Conservation (phyloP, 176 grass and related monocot genomes). For the Miscanthus lutarioriparius region DNA sequence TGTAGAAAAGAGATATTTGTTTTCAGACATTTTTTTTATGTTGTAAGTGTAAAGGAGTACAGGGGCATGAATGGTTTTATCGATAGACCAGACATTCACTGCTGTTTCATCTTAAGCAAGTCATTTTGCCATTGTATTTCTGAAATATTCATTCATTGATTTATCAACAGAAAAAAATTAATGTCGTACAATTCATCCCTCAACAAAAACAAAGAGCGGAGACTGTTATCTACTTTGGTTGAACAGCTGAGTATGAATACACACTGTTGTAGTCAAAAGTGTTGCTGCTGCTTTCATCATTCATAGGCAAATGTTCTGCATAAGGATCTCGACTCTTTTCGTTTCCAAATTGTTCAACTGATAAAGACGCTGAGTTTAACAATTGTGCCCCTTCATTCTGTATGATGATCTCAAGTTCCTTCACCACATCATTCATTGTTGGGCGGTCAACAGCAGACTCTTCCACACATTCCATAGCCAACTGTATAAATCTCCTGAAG, state of each 20-base stretch:
- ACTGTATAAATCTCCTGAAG: slow-evolving; percentile 57
- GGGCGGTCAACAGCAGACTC: slow-evolving; percentile 56
- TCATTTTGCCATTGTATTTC: slow-evolving; percentile 7
- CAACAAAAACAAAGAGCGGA: slow-evolving; percentile 8
- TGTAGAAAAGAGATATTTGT: background rate
- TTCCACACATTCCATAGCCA: slow-evolving; percentile 68
- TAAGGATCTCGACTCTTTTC: slow-evolving; percentile 38
- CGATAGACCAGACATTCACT: slow-evolving; percentile 3
- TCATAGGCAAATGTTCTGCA: slow-evolving; percentile 38
- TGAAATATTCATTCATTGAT: slow-evolving; percentile 16
- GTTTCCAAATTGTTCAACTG: slow-evolving; percentile 36
- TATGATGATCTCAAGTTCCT: slow-evolving; percentile 62
- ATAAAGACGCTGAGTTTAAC: slow-evolving; percentile 42
- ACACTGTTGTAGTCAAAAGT: slow-evolving; percentile 55
- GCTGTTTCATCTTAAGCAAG: slow-evolving; percentile 10
- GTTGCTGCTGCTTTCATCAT: slow-evolving; percentile 42
- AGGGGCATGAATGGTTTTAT: slow-evolving; percentile 8
- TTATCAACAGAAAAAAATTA: slow-evolving; percentile 16
- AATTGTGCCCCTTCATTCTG: slow-evolving; percentile 50
- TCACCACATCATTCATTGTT: slow-evolving; percentile 65
- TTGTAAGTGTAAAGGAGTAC: background rate
- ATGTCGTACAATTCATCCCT: slow-evolving; percentile 21
- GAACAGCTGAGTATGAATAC: slow-evolving; percentile 46
- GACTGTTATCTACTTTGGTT: slow-evolving; percentile 52
- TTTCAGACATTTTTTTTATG: slow-evolving; percentile 10